Evolutionary conservation across 306 rosid species (phyloP).

Genomic region (Senna siamea): DNA sequence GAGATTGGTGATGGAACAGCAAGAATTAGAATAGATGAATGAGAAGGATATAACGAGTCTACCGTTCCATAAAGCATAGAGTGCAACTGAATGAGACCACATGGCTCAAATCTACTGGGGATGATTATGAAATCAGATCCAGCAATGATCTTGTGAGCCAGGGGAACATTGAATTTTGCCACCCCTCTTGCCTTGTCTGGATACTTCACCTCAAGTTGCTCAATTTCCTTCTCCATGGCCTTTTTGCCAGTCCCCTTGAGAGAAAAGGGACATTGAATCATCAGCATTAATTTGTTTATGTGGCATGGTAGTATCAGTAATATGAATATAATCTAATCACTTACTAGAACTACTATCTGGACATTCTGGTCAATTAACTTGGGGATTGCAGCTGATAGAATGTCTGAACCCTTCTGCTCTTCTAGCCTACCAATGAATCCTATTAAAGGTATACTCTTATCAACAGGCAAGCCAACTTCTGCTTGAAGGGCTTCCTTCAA

Average conservation of each 20-base stretch:
- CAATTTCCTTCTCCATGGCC: conserved; percentile 70
- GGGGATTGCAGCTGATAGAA: conserved; percentile 77
- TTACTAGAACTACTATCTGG: conserved; percentile 82
- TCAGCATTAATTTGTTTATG: conserved; percentile 1
- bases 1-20: too few species aligned
- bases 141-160: conserved; percentile 80
- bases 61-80: conserved; percentile 88
- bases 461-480: conserved; percentile 88
- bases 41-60: conserved; percentile 20
- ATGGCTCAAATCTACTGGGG: conserved; percentile 90
- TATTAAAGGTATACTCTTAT: conserved; percentile 71
- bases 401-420: conserved; percentile 99
- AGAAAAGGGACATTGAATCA: neutral
- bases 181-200: conserved; percentile 68
- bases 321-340: conserved; percentile 21
- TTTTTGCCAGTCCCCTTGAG: conserved; percentile 80
- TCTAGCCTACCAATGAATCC: conserved; percentile 95
- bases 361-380: conserved; percentile 60
- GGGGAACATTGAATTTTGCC: conserved; percentile 65
- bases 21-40: too few species aligned
- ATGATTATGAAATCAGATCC: conserved; percentile 70
- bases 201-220: conserved; percentile 54
- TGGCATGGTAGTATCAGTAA: conserved; percentile 9
- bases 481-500: conserved; percentile 96
- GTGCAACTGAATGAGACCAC: conserved; percentile 87